Evolutionary conservation across 495 filamentous ascomycete genomes (phyloP).

Genomic region (Hypoxylon cercidicola): DNA sequence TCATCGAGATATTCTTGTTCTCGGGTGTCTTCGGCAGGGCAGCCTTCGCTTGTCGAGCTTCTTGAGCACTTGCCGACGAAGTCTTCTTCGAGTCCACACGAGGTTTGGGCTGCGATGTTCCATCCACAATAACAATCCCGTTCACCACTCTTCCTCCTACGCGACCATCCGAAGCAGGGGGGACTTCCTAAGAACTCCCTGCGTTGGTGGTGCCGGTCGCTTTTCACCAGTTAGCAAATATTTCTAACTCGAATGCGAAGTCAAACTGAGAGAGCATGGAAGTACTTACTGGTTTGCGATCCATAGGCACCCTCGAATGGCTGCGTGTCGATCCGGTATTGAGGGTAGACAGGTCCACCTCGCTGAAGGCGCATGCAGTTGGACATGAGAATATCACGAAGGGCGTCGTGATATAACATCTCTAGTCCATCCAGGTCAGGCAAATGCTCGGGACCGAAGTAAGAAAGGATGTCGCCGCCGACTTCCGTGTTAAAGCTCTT

Average conservation of each 20-base stretch:
- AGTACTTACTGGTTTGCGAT: slow-evolving; percentile 4
- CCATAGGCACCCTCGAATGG: not conserved
- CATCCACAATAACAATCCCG: slow-evolving; percentile 38
- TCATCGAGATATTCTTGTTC: too few species aligned
- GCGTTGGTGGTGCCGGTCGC: not conserved
- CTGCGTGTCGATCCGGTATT: not conserved
- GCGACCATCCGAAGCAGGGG: not conserved
- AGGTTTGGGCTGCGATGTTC: slow-evolving; percentile 5
- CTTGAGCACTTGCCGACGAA: too few species aligned
- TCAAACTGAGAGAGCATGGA: not conserved
- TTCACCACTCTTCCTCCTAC: slow-evolving; percentile 9
- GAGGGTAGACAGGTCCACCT: not conserved
- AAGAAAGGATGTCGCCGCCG: slow-evolving; percentile 35
- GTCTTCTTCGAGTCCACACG: too few species aligned
- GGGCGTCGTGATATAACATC: not conserved
- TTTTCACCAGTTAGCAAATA: slow-evolving; percentile 14
- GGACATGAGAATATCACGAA: slow-evolving; percentile 7
- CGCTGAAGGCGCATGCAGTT: not conserved
- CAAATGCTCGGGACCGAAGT: slow-evolving; percentile 28
- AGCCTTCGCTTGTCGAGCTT: too few species aligned
- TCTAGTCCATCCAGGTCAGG: not conserved
- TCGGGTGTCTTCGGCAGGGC: too few species aligned
- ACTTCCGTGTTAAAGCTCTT: slow-evolving; percentile 28
- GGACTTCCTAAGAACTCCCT: slow-evolving; percentile 9
- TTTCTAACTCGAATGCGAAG: not conserved